phyloP scores from a whole-genome alignment of 345 rosid genomes.

The Melastoma malabathricum region DNA sequence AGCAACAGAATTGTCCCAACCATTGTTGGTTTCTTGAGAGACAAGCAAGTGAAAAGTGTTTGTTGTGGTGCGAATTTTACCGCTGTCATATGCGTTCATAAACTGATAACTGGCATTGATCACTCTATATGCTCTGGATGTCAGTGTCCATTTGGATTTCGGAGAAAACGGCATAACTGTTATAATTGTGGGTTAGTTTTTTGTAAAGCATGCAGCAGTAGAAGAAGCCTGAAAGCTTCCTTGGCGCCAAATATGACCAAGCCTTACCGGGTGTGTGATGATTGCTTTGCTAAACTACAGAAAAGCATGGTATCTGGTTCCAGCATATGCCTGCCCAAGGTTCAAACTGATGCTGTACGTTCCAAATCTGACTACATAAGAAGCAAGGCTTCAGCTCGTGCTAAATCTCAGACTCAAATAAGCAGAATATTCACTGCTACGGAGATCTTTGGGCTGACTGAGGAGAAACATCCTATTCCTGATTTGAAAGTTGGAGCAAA shows the following conservation, averaged over 20 bases:
- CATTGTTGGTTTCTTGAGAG: constrained; percentile 44
- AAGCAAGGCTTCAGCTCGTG: constrained; percentile 27
- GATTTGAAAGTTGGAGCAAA: constrained; percentile 18
- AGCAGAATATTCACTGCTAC: constrained; percentile 30
- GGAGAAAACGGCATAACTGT: constrained; percentile 93
- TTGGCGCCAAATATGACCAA: constrained; percentile 71
- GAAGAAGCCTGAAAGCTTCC: constrained; percentile 68
- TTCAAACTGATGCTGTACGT: constrained; percentile 23
- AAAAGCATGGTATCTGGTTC: constrained; percentile 29
- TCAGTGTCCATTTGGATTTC: constrained; percentile 61
- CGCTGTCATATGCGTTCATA: constrained; percentile 62
- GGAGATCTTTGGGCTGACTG: constrained; percentile 27
- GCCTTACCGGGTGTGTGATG: constrained; percentile 82
- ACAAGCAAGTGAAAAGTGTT: constrained; percentile 60
- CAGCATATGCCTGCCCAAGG: constrained; percentile 19
- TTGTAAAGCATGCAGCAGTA: constrained; percentile 73
- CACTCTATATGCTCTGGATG: constrained; percentile 75
- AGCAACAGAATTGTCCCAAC: constrained; percentile 45
- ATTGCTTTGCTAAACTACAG: constrained; percentile 58
- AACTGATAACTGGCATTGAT: constrained; percentile 51
- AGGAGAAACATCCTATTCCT: constrained; percentile 23
- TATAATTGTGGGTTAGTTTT: constrained; percentile 84
- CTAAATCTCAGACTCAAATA: constrained; percentile 22
- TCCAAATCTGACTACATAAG: constrained; percentile 18
- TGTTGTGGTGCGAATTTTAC: constrained; percentile 72